Evolutionary conservation across 2,329 filamentous ascomycete genomes (phyloP), one percentile per base, ranked within the genome.

Genomic region (Aspergillus cejpii): DNA sequence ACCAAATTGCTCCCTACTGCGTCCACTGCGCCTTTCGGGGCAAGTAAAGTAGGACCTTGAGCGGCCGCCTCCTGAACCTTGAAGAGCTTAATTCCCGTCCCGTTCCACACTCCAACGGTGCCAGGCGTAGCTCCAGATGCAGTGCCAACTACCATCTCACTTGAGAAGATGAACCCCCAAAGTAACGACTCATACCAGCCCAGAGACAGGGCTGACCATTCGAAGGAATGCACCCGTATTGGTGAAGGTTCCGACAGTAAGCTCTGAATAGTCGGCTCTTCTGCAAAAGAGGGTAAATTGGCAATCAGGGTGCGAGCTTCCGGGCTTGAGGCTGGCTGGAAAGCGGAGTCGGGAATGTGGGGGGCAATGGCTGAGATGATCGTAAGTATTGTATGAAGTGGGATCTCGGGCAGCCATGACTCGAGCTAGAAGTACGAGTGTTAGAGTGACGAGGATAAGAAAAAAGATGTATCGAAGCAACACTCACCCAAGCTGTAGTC

Each of bases 131-230:
- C 65, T 24, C 68, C 68, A 15, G 64, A 60, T 24, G 65, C 64
- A 5, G 68, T 64, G 3, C 67, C 68, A 10, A 71, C 69, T 46
- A 89, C 81, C 82, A 95, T 87, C 70, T 98, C 92, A 57, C 83
- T 84, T 21, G 85, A 83, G 64, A 96, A 97, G 42, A 96, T 81
- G 56, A 96, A 87, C 12, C 88, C 84, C 92, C 92, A 98, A 7
- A 98, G 75, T 10, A 97, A 74, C 4, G 87, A 91, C 66, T 96
- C 88, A 65, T 97, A 96, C 92, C 92, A 97, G 39, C 90, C 91
- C 40, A 97, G 75, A 0, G 87, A 85, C 26, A 95, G 74, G 0
- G 87, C 83, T 2, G 89, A 91, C 91, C 91, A 97, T 68, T 95
- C 88, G 59, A 97, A 97, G 11, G 87, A 84, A 61, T 96, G 90